Percentiles rank a stretch among this genome's conserved stretches.
phyloP scores from a whole-genome alignment of 768 basidiomycete species.

The Boletus tylopilopsis region DNA sequence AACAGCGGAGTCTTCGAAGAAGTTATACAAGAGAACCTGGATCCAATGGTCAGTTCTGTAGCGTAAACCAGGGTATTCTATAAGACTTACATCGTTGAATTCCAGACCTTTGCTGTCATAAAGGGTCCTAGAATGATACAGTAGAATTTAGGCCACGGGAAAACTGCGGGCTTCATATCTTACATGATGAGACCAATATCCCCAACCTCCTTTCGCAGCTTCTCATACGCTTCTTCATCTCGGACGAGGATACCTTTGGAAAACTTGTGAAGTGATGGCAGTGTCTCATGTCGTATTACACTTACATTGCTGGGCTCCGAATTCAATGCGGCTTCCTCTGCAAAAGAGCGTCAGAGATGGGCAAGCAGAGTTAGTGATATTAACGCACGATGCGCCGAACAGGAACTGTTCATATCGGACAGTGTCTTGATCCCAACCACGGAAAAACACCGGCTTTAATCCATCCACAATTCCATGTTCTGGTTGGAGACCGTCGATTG shows the following conservation, averaged over 20 bases:
- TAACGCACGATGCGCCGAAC: slow-evolving; percentile 43
- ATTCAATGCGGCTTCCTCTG: slow-evolving; percentile 49
- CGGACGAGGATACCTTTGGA: slow-evolving; percentile 65
- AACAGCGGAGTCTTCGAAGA: slow-evolving; percentile 62
- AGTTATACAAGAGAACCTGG: slow-evolving; percentile 71
- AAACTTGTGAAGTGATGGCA: no score
- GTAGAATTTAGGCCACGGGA: not conserved
- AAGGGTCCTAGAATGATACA: slow-evolving; percentile 22
- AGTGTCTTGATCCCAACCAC: slow-evolving; percentile 41
- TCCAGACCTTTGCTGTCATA: slow-evolving; percentile 33
- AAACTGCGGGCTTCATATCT: slow-evolving; percentile 7
- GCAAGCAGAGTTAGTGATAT: not conserved
- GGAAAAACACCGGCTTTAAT: slow-evolving; percentile 55
- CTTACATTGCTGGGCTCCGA: slow-evolving; percentile 65
- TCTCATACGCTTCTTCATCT: slow-evolving; percentile 47
- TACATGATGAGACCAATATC: slow-evolving; percentile 59
- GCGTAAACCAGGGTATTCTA: not conserved
- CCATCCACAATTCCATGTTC: slow-evolving; percentile 57
- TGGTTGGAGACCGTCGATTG: slow-evolving; percentile 54
- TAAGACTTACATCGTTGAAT: slow-evolving; percentile 17
- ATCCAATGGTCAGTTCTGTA: not conserved
- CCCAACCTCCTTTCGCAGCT: slow-evolving; percentile 49
- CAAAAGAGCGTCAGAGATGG: slow-evolving; percentile 8
- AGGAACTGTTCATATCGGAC: slow-evolving; percentile 54
- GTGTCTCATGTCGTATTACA: not conserved